These are phyloP conservation scores for Saccharomycopsis vini DNA, from an alignment of 805 yeast genomes.

Conservation along the genomic window DNA sequence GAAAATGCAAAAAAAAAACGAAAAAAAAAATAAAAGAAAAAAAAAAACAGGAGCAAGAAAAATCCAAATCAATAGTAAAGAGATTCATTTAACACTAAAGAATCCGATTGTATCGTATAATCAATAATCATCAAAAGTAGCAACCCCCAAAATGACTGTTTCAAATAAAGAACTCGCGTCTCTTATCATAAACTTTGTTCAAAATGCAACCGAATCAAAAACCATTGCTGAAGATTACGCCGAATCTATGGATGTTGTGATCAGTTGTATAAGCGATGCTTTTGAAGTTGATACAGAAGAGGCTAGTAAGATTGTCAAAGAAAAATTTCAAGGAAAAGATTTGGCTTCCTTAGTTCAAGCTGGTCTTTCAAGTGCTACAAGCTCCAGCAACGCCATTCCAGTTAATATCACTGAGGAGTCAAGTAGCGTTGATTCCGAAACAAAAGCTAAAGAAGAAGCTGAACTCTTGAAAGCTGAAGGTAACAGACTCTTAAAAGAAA, in stretches of 20 bases:
- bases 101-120: too few species aligned
- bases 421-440: slow-evolving; percentile 43
- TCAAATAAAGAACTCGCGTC: slow-evolving; percentile 60
- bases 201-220: slow-evolving; percentile 47
- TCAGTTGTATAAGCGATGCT: slow-evolving; percentile 86
- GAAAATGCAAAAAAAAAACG: too few species aligned
- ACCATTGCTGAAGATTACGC: slow-evolving; percentile 66
- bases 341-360: slow-evolving; percentile 37
- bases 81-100: too few species aligned
- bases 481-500: slow-evolving; percentile 80
- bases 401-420: slow-evolving; percentile 32
- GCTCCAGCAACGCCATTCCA: slow-evolving; percentile 26
- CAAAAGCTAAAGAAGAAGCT: slow-evolving; percentile 62
- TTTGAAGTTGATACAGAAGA: slow-evolving; percentile 55
- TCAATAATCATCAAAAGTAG: too few species aligned
- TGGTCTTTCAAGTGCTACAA: slow-evolving; percentile 22
- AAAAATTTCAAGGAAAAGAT: slow-evolving; percentile 39
- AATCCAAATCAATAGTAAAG: too few species aligned
- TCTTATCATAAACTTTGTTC: slow-evolving; percentile 66
- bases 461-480: slow-evolving; percentile 81
- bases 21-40: too few species aligned
- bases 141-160: slow-evolving; percentile 35
- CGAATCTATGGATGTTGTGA: slow-evolving; percentile 89
- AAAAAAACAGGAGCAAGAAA: too few species aligned
- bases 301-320: slow-evolving; percentile 26